A percentile compares a stretch with the other conserved stretches of the same genome.
These are phyloP conservation scores for Blastobotrys raffinosifermentans DNA, from an alignment of 1,139 yeast genomes.

Conservation along the genomic window DNA sequence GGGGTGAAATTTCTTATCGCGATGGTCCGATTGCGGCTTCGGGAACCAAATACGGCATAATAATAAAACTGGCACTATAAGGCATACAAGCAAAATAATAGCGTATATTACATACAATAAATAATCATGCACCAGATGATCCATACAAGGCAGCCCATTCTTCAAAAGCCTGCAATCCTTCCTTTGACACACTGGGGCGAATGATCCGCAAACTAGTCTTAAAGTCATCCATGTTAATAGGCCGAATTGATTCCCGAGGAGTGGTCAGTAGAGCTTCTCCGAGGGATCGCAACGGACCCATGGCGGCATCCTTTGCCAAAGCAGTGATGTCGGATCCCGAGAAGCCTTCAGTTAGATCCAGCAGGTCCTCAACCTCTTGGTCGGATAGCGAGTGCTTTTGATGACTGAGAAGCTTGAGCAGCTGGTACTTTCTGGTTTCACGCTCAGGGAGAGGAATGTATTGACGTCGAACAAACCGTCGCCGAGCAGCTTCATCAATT, in stretches of 20 bases:
- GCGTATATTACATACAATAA: conserved; percentile 1
- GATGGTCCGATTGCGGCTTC: no score
- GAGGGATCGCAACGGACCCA: conserved; percentile 90
- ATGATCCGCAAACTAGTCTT: conserved; percentile 71
- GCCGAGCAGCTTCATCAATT: conserved; percentile 95
- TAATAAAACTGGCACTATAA: background rate
- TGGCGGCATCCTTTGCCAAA: conserved; percentile 94
- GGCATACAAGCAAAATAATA: conserved; percentile 2
- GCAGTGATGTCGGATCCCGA: conserved; percentile 96
- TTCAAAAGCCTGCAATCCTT: conserved; percentile 73
- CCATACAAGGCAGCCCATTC: conserved; percentile 91
- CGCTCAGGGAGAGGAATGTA: conserved; percentile 92
- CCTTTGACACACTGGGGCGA: conserved; percentile 85
- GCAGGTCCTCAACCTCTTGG: conserved; percentile 54
- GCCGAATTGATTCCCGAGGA: conserved; percentile 78
- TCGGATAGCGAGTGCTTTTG: conserved; percentile 66
- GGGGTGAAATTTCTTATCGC: no score
- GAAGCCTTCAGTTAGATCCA: conserved; percentile 67
- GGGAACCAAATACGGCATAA: no score
- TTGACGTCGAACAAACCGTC: conserved; percentile 89
- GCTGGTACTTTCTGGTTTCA: conserved; percentile 71
- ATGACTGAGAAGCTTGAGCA: conserved; percentile 59
- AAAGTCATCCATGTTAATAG: conserved; percentile 74
- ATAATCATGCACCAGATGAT: conserved; percentile 64
- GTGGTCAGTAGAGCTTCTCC: conserved; percentile 86